These are phyloP conservation scores for Nephelium lappaceum DNA, from an alignment of 345 rosid species.

Conservation along the genomic window DNA sequence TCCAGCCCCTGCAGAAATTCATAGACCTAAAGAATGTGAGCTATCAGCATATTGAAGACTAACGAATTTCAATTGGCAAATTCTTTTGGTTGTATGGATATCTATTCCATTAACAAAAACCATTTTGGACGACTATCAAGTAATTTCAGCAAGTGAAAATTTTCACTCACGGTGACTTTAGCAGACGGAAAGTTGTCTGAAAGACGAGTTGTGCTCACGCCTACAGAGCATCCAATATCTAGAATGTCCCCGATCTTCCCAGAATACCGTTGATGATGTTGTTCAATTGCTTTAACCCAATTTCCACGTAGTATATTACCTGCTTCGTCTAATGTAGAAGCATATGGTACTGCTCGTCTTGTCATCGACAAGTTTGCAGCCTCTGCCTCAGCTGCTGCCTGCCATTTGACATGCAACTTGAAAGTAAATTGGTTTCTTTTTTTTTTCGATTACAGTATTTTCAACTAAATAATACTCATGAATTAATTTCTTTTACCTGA, in stretches of 20 bases:
- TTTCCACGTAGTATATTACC: conserved; percentile 53
- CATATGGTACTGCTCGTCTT: conserved; percentile 53
- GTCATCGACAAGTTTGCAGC: conserved; percentile 59
- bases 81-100: neutral
- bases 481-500: neutral
- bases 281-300: conserved; percentile 51
- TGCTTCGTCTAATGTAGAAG: conserved; percentile 52
- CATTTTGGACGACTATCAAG: neutral
- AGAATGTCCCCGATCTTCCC: conserved; percentile 48
- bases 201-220: conserved; percentile 55
- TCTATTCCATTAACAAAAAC: neutral
- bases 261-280: conserved; percentile 46
- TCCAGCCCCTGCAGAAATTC: conserved; percentile 54
- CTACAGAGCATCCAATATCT: conserved; percentile 73
- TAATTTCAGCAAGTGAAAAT: neutral
- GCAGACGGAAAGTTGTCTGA: conserved; percentile 57
- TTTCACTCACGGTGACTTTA: conserved; percentile 53
- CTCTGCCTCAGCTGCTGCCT: conserved; percentile 85
- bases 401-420: conserved; percentile 13
- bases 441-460: conserved; percentile 1
- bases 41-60: neutral
- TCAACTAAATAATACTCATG: neutral
- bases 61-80: conserved; percentile 2
- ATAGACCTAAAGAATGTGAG: neutral
- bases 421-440: neutral